Percentiles rank a stretch among this genome's conserved stretches.
phyloP scores from a whole-genome alignment of 306 rosid genomes.

The Malus fusca region DNA sequence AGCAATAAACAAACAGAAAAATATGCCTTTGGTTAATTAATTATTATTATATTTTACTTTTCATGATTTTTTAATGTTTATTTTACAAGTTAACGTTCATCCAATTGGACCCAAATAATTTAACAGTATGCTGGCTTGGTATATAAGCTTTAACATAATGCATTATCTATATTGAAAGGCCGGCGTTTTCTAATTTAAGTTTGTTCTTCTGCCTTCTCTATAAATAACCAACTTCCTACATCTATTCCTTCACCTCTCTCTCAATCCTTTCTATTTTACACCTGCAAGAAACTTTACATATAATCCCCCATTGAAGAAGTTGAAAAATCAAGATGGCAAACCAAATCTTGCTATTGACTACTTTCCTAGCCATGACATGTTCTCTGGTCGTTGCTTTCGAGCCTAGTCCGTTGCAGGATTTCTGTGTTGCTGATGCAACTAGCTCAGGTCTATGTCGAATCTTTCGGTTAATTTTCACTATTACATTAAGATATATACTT shows the following conservation, averaged over 20 bases:
- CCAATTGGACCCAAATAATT: neutral
- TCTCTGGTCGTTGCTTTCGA: constrained; percentile 18
- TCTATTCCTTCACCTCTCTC: neutral
- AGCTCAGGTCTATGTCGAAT: constrained; percentile 2
- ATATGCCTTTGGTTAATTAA: neutral
- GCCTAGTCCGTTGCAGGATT: constrained; percentile 26
- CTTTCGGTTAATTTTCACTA: neutral
- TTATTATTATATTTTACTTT: neutral
- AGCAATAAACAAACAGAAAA: neutral
- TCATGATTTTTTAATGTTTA: neutral
- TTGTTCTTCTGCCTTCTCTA: neutral
- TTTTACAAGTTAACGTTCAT: neutral
- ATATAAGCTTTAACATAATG: neutral
- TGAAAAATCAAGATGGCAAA: constrained; percentile 2
- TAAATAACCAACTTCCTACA: neutral
- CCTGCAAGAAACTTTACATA: neutral
- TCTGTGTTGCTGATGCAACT: constrained; percentile 24
- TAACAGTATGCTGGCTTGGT: neutral
- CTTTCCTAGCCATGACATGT: constrained; percentile 9
- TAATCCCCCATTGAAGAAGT: neutral
- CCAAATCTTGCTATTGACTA: neutral
- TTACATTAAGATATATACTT: neutral
- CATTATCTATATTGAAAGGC: neutral
- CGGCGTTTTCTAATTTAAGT: neutral
- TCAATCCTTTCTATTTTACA: neutral